phyloP scores from a whole-genome alignment of 106 monocot genomes.

The Dactylorhiza incarnata region DNA sequence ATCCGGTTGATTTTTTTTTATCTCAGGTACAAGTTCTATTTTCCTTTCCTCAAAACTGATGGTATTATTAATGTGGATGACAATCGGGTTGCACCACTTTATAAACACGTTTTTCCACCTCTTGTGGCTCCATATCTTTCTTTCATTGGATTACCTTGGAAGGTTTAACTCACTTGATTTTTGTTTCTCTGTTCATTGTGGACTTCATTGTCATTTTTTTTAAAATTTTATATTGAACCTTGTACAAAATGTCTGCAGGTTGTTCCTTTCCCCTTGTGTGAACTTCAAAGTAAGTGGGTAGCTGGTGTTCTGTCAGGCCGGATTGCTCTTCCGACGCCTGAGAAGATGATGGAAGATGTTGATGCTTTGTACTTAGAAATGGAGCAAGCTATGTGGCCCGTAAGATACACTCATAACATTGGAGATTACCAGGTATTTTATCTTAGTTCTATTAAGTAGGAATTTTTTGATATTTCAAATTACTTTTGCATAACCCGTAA shows the following conservation, averaged over 20 bases:
- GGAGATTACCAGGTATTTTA: constrained; percentile 46
- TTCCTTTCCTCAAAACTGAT: constrained; percentile 69
- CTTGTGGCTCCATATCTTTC: constrained; percentile 58
- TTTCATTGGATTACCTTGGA: constrained; percentile 90
- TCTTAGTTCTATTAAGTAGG: background rate
- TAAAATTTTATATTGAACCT: background rate
- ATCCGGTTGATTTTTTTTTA: background rate
- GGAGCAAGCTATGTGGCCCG: constrained; percentile 51
- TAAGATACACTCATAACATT: constrained; percentile 78
- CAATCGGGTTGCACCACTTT: constrained; percentile 82
- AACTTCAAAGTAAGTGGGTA: constrained; percentile 97
- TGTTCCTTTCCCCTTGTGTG: constrained; percentile 67
- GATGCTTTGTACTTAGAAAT: constrained; percentile 42
- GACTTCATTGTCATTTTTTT: background rate
- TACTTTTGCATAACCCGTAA: no score
- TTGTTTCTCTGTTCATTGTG: background rate
- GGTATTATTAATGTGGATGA: constrained; percentile 74
- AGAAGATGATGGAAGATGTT: constrained; percentile 75
- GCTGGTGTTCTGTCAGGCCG: constrained; percentile 70
- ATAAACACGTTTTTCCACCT: constrained; percentile 89
- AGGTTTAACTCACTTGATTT: constrained; percentile 29
- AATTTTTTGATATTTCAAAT: background rate
- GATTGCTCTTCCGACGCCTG: constrained; percentile 48
- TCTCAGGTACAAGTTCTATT: constrained; percentile 77
- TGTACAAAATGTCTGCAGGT: constrained; percentile 24